Evolutionary conservation across 768 basidiomycete genomes (phyloP), one percentile per base, ranked within the genome.

Genomic region (Leccinum disarticulatum): DNA sequence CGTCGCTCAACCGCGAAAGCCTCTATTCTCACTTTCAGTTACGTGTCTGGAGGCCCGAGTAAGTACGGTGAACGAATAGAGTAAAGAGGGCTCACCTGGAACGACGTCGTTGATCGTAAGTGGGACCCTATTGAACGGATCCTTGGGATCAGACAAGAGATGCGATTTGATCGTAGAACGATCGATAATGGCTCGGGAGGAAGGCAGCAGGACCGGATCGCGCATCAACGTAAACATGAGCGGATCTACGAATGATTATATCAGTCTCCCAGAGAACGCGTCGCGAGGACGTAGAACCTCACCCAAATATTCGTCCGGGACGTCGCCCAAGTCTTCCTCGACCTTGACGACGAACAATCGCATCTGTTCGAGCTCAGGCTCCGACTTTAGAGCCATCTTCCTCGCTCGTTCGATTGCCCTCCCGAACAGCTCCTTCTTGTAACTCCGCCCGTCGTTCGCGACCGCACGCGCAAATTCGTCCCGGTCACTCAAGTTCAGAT

Each of bases 291-390:
- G 67, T 86, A 54, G 66, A 22, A 28, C 68, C 87, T 54, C 66
- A 94, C 95, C 95, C 53, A 95, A 73, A 81, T 90, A 98, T 71
- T 99, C 96, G 47, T 99, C 97, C 0, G 97, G 97, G 54, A 95
- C 76, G 19, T 98, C 97, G 31, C 91, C 94, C 30, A 94, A 76
- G 68, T 95, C 94, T 22, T 97, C 91, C 73, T 98, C 97, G 2
- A 97, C 94, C 68, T 87, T 89, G 48, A 74, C 78, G 14, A 92
- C 87, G 72, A 99, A 93, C 41, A 77, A 66, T 51, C 81, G 70
- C 28, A 98, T 77, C 68, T 83, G 78, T 59, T 83, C 81, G 22
- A 98, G 81, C 71, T 99, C 96, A 15, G 80, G 73, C 53, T 86
- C 84, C 11, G 87, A 82, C 79, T 95, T 96, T 66, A 98, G 77